Base-by-base conservation (phyloP, 2,329 filamentous ascomycete genomes). In the Microcera coccophila region DNA sequence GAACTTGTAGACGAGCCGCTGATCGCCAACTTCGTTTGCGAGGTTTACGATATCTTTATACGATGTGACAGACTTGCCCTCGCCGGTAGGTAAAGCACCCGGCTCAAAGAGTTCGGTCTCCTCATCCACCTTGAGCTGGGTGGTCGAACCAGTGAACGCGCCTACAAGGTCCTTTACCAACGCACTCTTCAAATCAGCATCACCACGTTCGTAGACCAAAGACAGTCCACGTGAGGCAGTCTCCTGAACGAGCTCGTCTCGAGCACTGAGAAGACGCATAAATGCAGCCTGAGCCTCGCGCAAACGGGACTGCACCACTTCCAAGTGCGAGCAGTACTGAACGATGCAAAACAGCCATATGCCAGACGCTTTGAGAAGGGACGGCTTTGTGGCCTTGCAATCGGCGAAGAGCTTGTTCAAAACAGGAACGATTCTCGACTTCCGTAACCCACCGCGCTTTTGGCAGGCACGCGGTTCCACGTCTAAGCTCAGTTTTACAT, bases 1-100 rank as follows among this genome's bases (percentile, higher is more conserved):
- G 69, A 98, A 97, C 48, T 90, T 89, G 71, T 98, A 98, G 1
- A 97, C 87, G n/a, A 98, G 73, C 54, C 87, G 90, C 45, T 93
- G 91, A 58, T 98, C 91, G 10, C 93, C 93, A 24, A 96, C 90
- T 67, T 98, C 93, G 33, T 91, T 88, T n/a, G 93, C 93, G 36
- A 98, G 73, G 54, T 78, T 93, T 65, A 98, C 87, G 53, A 98
- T 97, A 60, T 98, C 93, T 62, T 95, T 95, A 71, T 98, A 98
- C 0, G 91, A 97, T 0, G 89, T 96, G 42, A 97, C 80, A 0
- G 90, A 90, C 53, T 78, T 88, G 7, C 90, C 90, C 51, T 95
- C 89, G 3, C 90, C 89, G 0, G 90, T 97, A 0, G 90, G 90
- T 11, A 97, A 67, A 3, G 88, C 87, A 5, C 93, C 93, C 1